Conservation (phyloP, 2,329 filamentous ascomycete species). For the Cordyceps farinosa region DNA sequence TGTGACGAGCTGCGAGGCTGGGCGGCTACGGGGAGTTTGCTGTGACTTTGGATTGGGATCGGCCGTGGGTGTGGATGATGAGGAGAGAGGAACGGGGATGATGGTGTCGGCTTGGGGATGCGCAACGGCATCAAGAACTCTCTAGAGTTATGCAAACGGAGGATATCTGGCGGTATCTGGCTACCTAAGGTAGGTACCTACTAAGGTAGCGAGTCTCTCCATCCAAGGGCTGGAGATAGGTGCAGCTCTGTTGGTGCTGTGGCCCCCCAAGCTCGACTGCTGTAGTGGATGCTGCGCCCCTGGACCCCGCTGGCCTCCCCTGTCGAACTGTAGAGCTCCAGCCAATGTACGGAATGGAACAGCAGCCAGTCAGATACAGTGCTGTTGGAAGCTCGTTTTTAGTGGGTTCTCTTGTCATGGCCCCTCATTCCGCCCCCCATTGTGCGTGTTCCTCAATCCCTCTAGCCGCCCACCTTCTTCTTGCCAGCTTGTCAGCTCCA, state of each 20-base stretch:
- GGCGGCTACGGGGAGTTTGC: neutral
- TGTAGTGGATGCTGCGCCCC: neutral
- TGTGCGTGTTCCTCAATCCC: neutral
- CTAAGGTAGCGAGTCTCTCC: neutral
- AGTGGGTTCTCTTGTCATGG: neutral
- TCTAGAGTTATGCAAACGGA: too few species aligned
- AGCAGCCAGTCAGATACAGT: neutral
- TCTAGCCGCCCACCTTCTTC: slow-evolving; percentile 12
- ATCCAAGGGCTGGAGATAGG: neutral
- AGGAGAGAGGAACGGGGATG: neutral
- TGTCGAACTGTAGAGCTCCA: neutral
- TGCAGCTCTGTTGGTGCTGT: neutral
- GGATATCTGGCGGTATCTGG: too few species aligned
- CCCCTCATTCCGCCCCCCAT: slow-evolving; percentile 18
- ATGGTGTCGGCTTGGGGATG: too few species aligned
- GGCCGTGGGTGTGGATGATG: neutral
- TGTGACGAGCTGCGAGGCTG: slow-evolving; percentile 3
- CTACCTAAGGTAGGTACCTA: too few species aligned
- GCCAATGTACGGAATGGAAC: neutral
- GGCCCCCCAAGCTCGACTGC: neutral
- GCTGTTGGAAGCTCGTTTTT: neutral
- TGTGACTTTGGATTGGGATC: neutral
- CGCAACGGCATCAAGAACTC: too few species aligned
- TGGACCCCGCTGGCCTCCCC: neutral
- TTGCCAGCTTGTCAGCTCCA: slow-evolving; percentile 4